A percentile compares a stretch with the other conserved stretches of the same genome.
phyloP scores from a whole-genome alignment of 805 yeast genomes.

The Cyberlindnera mycetangii region DNA sequence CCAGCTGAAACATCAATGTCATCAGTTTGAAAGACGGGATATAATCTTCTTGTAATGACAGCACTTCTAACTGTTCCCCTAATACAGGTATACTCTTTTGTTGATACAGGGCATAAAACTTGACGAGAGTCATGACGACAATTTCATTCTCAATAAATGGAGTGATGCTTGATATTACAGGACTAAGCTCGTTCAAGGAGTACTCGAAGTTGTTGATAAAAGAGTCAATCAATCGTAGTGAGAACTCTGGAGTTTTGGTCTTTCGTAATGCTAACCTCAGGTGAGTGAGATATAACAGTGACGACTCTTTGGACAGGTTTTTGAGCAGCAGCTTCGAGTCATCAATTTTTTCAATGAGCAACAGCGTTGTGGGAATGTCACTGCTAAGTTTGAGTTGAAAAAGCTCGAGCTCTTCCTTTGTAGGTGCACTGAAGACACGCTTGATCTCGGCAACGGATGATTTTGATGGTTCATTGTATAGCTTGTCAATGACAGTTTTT shows the following conservation, averaged over 20 bases:
- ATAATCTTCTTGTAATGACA: constrained; percentile 25
- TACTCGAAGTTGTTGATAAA: constrained; percentile 29
- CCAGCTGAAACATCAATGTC: constrained; percentile 18
- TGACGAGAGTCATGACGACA: constrained; percentile 16
- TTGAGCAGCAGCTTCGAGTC: constrained; percentile 2
- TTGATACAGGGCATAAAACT: constrained; percentile 12
- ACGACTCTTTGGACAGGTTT: constrained; percentile 5
- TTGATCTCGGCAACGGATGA: constrained; percentile 1
- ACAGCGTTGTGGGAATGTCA: constrained; percentile 4
- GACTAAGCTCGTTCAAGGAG: constrained; percentile 12
- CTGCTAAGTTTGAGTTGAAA: background rate
- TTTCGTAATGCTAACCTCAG: background rate
- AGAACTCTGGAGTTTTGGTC: background rate
- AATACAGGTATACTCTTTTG: constrained; percentile 11
- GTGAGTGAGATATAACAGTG: constrained; percentile 11
- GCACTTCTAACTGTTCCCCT: constrained; percentile 20
- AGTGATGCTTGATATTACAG: constrained; percentile 12
- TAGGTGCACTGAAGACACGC: constrained; percentile 8
- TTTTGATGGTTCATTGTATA: constrained; percentile 3
- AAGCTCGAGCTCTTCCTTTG: constrained; percentile 2
- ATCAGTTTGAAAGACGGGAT: constrained; percentile 25
- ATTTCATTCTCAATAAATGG: constrained; percentile 14
- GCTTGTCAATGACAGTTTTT: background rate
- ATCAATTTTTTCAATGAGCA: background rate
- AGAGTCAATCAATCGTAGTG: constrained; percentile 22